Base-by-base conservation (phyloP, 108 stramenopile species). In the Conticribra weissflogii region DNA sequence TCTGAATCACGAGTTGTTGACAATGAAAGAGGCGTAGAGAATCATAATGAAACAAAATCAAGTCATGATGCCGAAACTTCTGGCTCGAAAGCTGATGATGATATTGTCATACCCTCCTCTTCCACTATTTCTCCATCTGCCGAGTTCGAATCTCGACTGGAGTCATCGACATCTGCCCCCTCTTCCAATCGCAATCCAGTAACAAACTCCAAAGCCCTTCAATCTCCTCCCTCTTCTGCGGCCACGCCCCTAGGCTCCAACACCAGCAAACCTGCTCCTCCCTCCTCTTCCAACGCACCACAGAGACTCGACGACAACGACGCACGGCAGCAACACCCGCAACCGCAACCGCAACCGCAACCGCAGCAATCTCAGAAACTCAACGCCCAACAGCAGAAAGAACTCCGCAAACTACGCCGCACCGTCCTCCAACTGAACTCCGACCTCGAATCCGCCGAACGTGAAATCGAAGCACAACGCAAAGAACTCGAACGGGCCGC, bases 381-480 rank as follows among this genome's bases (percentile, higher is more conserved):
- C 9, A 12, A 60, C 36, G 19, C 22, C 34, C 21, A 60, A 27
- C 61, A 63, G 30, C 36, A 64, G 12, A 93, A 88, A 60, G 88
- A 93, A 75, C 63, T 77, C 16, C 79, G 89, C 19, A 85, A 77
- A 21, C 68, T 90, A 14, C 76, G 88, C 27, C 88, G 89, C 0
- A 84, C 90, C 69, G 79, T 93, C 18, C 83, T 93, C n/a, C 63
- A 85, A 45, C 85, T 93, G 18, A 89, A 88, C 68, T 56, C 74
- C 47, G 80, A 86, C 36, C 84, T 93, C 24, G 89, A 90, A 64
- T 53, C 82, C 21, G 88, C 92, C 8, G 92, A 93, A 74, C 49
- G 54, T 22, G 92, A 93, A 86, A 66, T 93, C 15, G 66, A 82
- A 61, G 92, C 92, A 12, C 89, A 87, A 36, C 77, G 92, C n/a